Percentiles rank a stretch among this genome's conserved stretches.
Conservation (phyloP, 1,284 basidiomycete genomes). For the Crocinoboletus sp. region DNA sequence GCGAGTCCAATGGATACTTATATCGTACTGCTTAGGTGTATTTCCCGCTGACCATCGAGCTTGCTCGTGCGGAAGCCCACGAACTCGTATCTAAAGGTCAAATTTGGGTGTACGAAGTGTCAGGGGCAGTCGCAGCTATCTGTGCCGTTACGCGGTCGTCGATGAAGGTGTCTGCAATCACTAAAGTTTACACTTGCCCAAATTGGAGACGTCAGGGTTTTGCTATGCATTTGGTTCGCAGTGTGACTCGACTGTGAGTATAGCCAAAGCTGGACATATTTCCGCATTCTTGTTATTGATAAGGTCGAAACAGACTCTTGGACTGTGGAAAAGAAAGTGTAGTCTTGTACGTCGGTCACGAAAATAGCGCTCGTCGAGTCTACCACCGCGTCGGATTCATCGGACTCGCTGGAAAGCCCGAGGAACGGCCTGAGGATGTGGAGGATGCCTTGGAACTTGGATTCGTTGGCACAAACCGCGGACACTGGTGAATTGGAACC, state of each 20-base stretch:
- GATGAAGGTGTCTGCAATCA: conserved; percentile 41
- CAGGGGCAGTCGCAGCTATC: conserved; percentile 50
- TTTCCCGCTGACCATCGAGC: conserved; percentile 43
- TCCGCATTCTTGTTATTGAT: conserved; percentile 4
- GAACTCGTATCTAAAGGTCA: conserved; percentile 47
- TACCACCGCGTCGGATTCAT: conserved; percentile 50
- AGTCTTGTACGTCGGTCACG: conserved; percentile 48
- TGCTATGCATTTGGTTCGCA: conserved; percentile 42
- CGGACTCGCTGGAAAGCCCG: conserved; percentile 31
- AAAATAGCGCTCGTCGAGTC: conserved; percentile 45
- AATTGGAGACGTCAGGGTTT: conserved; percentile 40
- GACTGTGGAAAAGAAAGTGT: conserved; percentile 35
- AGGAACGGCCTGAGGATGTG: conserved; percentile 29
- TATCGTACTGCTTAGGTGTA: conserved; percentile 39
- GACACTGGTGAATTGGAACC: conserved; percentile 21
- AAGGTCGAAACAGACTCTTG: conserved; percentile 32
- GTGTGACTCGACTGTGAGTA: conserved; percentile 37
- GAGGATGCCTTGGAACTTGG: conserved; percentile 51
- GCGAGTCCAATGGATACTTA: conserved; percentile 3
- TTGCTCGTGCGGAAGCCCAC: conserved; percentile 48
- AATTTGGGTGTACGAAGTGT: conserved; percentile 59
- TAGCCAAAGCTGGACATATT: background rate
- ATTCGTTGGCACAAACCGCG: conserved; percentile 35
- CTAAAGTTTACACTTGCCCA: conserved; percentile 47
- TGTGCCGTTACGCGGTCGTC: conserved; percentile 49